Evolutionary conservation across 2,329 filamentous ascomycete genomes (phyloP).

Genomic region (Aspergillus quadrilineatus): DNA sequence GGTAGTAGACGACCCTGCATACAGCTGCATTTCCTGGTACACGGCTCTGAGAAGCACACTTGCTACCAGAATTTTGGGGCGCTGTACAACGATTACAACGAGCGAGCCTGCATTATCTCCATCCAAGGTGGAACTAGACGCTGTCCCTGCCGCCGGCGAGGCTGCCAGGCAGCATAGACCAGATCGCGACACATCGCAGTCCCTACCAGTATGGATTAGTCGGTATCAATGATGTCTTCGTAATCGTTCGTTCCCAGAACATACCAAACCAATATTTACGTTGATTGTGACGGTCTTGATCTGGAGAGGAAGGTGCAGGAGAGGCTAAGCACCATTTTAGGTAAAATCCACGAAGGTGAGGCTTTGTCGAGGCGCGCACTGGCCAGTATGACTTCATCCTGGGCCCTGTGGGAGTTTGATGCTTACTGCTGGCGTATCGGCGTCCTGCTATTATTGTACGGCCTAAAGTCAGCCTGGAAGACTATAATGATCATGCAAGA

Average conservation of each 20-base stretch:
- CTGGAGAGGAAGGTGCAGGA: background rate
- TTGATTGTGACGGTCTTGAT: too few species aligned
- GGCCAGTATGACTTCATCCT: background rate
- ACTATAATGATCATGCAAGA: too few species aligned
- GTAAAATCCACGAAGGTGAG: background rate
- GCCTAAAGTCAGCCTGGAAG: background rate
- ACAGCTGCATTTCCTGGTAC: background rate
- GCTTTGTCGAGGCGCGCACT: background rate
- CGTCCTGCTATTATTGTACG: too few species aligned
- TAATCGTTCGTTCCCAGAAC: too few species aligned
- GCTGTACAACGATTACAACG: too few species aligned
- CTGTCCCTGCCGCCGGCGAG: background rate
- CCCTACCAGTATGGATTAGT: too few species aligned
- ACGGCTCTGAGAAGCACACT: too few species aligned
- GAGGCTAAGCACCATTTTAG: background rate
- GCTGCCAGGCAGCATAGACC: background rate
- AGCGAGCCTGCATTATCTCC: background rate
- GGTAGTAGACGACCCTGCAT: background rate
- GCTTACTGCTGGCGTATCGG: background rate
- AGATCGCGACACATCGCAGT: too few species aligned
- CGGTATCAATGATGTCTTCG: too few species aligned
- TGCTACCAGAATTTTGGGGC: background rate
- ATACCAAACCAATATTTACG: too few species aligned
- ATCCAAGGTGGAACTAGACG: background rate
- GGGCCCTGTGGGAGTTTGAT: background rate